Conservation (phyloP, 768 basidiomycete species). For the Boletus subparvulus region DNA sequence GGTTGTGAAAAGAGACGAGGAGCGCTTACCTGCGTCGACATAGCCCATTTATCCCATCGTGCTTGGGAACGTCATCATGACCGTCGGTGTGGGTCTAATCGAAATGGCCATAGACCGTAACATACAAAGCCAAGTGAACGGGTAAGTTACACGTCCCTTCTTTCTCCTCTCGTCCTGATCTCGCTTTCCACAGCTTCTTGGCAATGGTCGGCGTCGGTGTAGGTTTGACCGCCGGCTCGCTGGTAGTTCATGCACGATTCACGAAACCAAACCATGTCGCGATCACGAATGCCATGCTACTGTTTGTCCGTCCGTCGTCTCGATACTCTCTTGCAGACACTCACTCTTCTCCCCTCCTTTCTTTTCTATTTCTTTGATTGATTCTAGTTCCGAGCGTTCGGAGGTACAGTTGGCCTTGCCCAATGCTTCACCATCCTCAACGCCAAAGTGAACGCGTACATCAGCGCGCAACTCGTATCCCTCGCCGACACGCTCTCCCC, state of each 20-base stretch:
- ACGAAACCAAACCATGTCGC: conserved; percentile 43
- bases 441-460: conserved; percentile 38
- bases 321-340: neutral
- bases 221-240: conserved; percentile 40
- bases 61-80: conserved; percentile 37
- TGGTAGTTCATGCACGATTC: conserved; percentile 47
- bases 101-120: conserved; percentile 41
- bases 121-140: conserved; percentile 35
- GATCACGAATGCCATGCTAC: conserved; percentile 40
- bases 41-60: conserved; percentile 45
- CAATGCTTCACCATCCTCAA: conserved; percentile 52
- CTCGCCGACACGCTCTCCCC: conserved; percentile 30
- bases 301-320: conserved; percentile 40
- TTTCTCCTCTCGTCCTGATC: neutral
- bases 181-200: conserved; percentile 37
- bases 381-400: conserved; percentile 44
- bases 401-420: conserved; percentile 54
- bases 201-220: conserved; percentile 44
- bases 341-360: neutral
- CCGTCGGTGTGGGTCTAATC: conserved; percentile 44
- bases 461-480: conserved; percentile 24
- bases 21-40: neutral
- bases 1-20: neutral
- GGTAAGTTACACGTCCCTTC: conserved; percentile 21
- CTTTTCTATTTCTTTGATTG: neutral